phyloP scores from a whole-genome alignment of 306 rosid species.

The Malus sieversii region DNA sequence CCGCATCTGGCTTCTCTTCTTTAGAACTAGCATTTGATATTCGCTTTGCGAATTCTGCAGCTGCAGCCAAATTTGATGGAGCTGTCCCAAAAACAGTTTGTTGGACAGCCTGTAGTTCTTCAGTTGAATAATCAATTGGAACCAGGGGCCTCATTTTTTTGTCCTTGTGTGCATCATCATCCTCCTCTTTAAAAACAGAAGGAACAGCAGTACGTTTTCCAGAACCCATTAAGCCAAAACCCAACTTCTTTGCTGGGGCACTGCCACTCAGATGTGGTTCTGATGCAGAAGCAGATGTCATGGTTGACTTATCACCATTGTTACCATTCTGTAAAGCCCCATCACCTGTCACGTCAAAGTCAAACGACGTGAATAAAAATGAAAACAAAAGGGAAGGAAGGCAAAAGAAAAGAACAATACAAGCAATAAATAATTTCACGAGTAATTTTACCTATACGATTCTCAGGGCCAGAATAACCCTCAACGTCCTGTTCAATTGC shows the following conservation, averaged over 20 bases:
- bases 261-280: constrained; percentile 61
- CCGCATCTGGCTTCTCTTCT: constrained; percentile 69
- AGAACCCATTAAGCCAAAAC: constrained; percentile 91
- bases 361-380: constrained; percentile 21
- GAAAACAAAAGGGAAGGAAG: background rate
- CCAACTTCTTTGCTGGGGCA: constrained; percentile 77
- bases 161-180: constrained; percentile 90
- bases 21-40: constrained; percentile 63
- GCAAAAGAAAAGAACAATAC: background rate
- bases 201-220: constrained; percentile 91
- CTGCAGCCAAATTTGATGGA: constrained; percentile 86
- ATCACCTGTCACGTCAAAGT: constrained; percentile 43
- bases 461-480: constrained; percentile 42
- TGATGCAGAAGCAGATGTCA: constrained; percentile 34
- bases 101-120: constrained; percentile 89
- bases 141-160: constrained; percentile 97
- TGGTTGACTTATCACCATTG: constrained; percentile 43
- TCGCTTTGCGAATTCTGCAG: constrained; percentile 97
- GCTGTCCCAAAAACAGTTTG: constrained; percentile 54
- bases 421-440: background rate
- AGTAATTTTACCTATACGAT: constrained; percentile 38
- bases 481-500: constrained; percentile 33
- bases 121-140: constrained; percentile 96
- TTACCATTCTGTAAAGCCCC: constrained; percentile 39
- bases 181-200: constrained; percentile 90